Percentiles rank a stretch among this genome's conserved stretches.
Evolutionary conservation across 495 filamentous ascomycete species (phyloP).

Genomic region (Penicillium dipodomyicola): DNA sequence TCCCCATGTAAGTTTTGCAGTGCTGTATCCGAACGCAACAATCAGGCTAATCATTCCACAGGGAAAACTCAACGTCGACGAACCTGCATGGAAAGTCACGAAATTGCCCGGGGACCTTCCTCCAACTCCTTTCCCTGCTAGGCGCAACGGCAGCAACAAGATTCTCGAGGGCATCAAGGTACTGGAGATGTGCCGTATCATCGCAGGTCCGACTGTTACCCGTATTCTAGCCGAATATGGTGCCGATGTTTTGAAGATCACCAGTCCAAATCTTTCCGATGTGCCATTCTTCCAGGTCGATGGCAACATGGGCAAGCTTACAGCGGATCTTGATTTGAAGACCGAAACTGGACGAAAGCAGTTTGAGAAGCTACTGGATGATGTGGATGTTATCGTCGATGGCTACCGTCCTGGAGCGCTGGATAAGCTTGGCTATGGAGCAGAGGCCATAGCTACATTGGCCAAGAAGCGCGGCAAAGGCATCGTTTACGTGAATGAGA

Average conservation of each 20-base stretch:
- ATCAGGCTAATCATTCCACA: slow-evolving; percentile 25
- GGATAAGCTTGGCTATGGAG: slow-evolving; percentile 62
- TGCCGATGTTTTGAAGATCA: slow-evolving; percentile 67
- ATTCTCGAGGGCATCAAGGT: slow-evolving; percentile 47
- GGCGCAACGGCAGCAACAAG: slow-evolving; percentile 27
- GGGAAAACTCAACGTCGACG: slow-evolving; percentile 47
- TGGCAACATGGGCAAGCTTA: slow-evolving; percentile 69
- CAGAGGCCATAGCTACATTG: slow-evolving; percentile 49
- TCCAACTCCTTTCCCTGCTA: slow-evolving; percentile 52
- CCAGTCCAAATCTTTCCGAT: slow-evolving; percentile 63
- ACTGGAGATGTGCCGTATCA: slow-evolving; percentile 66
- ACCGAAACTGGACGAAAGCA: slow-evolving; percentile 45
- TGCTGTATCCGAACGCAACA: slow-evolving; percentile 8
- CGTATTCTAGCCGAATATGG: slow-evolving; percentile 67
- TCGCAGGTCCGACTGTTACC: slow-evolving; percentile 59
- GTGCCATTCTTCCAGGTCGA: slow-evolving; percentile 81
- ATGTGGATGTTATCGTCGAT: slow-evolving; percentile 61
- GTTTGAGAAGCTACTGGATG: slow-evolving; percentile 59
- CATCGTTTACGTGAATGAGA: slow-evolving; percentile 67
- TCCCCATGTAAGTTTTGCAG: slow-evolving; percentile 49
- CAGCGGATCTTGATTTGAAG: slow-evolving; percentile 59
- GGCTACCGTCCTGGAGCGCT: slow-evolving; percentile 68
- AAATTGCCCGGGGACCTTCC: slow-evolving; percentile 47
- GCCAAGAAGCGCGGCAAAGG: slow-evolving; percentile 56
- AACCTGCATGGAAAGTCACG: slow-evolving; percentile 55